A percentile compares a stretch with the other conserved stretches of the same genome.
These are phyloP conservation scores for Vicia faba DNA, from an alignment of 306 rosid species.

Conservation along the genomic window DNA sequence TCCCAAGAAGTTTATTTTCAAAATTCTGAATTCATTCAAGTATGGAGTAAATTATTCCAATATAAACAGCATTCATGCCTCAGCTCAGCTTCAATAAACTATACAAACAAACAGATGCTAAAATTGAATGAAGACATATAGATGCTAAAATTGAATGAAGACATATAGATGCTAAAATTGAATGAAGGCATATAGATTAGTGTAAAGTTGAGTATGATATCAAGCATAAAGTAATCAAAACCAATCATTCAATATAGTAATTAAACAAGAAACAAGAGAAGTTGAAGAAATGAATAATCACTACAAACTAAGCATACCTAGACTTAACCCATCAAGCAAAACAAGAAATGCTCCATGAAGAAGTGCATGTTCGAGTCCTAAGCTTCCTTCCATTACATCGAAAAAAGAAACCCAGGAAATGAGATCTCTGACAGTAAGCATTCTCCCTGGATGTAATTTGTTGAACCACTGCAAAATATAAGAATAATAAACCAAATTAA, in stretches of 20 bases:
- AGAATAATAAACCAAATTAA: constrained; percentile 29
- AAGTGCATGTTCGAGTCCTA: constrained; percentile 73
- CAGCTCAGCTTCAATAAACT: background rate
- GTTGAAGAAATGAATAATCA: constrained; percentile 20
- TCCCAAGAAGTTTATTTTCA: background rate
- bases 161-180: background rate
- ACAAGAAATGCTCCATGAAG: constrained; percentile 92
- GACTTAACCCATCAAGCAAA: constrained; percentile 90
- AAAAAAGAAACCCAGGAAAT: constrained; percentile 85
- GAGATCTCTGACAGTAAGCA: constrained; percentile 92
- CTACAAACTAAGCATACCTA: constrained; percentile 51
- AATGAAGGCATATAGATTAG: background rate
- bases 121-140: background rate
- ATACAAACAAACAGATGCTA: background rate
- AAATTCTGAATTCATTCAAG: constrained; percentile 5
- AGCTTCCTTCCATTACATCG: constrained; percentile 50
- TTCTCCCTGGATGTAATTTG: constrained; percentile 59
- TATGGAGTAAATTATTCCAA: background rate
- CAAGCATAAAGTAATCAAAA: background rate
- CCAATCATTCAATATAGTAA: background rate
- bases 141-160: background rate
- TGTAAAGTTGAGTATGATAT: background rate
- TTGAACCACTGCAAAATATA: constrained; percentile 73
- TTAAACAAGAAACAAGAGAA: constrained; percentile 1
- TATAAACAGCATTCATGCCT: background rate